These are phyloP conservation scores for Euphorbia peplus DNA, from an alignment of 345 rosid species.

Conservation along the genomic window DNA sequence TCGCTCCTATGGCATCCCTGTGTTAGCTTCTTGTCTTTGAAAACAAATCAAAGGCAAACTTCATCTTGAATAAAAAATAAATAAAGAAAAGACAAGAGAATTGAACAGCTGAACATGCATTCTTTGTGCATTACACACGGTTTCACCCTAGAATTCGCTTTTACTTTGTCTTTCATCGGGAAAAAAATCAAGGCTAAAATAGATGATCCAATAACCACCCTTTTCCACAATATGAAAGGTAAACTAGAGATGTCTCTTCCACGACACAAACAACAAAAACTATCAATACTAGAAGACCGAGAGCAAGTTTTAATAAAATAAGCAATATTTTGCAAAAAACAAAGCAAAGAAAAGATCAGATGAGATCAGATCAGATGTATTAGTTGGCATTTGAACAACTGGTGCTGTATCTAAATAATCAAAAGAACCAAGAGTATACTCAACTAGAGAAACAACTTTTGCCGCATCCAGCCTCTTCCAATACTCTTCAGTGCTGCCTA, in stretches of 20 bases:
- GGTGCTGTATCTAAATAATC: constrained; percentile 3
- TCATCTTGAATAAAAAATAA: too few relatives aligned
- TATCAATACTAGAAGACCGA: background rate
- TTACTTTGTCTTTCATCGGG: too few relatives aligned
- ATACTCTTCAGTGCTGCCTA: constrained; percentile 85
- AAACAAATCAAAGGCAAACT: too few relatives aligned
- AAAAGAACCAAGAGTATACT: constrained; percentile 21
- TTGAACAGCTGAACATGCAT: too few relatives aligned
- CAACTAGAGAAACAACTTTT: constrained; percentile 74
- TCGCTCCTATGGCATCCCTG: background rate
- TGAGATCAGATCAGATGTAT: background rate
- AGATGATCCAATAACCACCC: too few relatives aligned
- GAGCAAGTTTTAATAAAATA: background rate
- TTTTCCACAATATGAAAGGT: too few relatives aligned
- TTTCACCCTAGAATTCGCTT: too few relatives aligned
- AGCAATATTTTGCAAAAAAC: background rate
- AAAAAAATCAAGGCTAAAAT: too few relatives aligned
- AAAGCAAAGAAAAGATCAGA: background rate
- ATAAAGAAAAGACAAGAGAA: too few relatives aligned
- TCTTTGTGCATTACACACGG: too few relatives aligned
- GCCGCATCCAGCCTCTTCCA: constrained; percentile 92
- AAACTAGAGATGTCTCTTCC: background rate
- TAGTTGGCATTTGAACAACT: background rate
- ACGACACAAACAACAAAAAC: background rate
- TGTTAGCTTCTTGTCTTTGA: background rate